phyloP scores from a whole-genome alignment of 2,329 filamentous ascomycete genomes.

The Exophiala mesophila region DNA sequence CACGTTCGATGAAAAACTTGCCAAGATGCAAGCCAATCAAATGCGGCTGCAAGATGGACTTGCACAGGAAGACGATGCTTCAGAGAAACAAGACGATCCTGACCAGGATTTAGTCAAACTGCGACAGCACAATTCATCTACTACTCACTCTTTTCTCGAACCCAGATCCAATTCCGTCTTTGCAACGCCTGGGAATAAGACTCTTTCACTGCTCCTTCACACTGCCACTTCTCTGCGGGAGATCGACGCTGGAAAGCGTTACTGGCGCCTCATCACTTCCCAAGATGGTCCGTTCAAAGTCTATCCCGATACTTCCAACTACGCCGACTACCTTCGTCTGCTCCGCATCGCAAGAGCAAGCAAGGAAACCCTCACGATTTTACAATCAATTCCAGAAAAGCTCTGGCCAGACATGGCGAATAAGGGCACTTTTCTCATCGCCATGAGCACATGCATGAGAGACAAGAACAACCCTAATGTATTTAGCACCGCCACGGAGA shows the following conservation, averaged over 20 bases:
- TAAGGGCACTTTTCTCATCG: slow-evolving; percentile 61
- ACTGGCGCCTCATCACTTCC: slow-evolving; percentile 70
- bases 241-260: slow-evolving; percentile 60
- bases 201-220: slow-evolving; percentile 64
- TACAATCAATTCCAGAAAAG: slow-evolving; percentile 50
- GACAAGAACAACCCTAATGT: slow-evolving; percentile 72
- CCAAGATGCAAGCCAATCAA: not conserved
- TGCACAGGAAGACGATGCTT: not conserved
- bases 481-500: slow-evolving; percentile 58
- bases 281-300: slow-evolving; percentile 48
- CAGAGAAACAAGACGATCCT: slow-evolving; percentile 1
- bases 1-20: not conserved
- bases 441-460: slow-evolving; percentile 66
- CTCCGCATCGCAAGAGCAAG: slow-evolving; percentile 64
- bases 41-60: not conserved
- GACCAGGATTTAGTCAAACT: no score
- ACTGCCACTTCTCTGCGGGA: slow-evolving; percentile 58
- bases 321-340: slow-evolving; percentile 62
- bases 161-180: slow-evolving; percentile 28
- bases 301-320: slow-evolving; percentile 67
- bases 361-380: slow-evolving; percentile 52
- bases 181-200: slow-evolving; percentile 48
- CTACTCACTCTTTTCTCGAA: no score
- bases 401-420: slow-evolving; percentile 35
- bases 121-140: no score